Base-by-base conservation (phyloP, 1,284 basidiomycete species). In the Puccinia hordei region DNA sequence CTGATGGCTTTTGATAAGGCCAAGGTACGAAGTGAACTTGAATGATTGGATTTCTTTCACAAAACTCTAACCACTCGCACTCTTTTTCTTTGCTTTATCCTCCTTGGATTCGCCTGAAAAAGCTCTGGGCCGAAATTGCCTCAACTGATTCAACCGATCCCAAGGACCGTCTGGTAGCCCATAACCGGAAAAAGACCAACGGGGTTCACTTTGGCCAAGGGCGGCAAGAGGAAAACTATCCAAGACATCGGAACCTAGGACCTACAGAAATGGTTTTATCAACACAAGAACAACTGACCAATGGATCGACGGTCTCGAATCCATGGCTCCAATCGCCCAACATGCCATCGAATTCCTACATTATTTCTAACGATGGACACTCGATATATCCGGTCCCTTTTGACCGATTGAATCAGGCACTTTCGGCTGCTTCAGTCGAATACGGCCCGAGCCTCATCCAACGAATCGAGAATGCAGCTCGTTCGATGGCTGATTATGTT, bases 81-180 rank as follows among this genome's bases (percentile, higher is more conserved):
- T 46, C 49, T 53, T 1, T 71, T 33, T 59, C 19, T 41, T 59
- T n/a, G 17, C 46, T 71, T 41, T 35, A 15, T 30, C 51, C 13
- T n/a, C n/a, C n/a, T n/a, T n/a, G n/a, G n/a, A 4, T 41, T 66
- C 44, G 22, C 44, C 8, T 66, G 2, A 33, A 22, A 68, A 71
- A 79, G 76, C 35, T 79, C 12, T 79, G 76, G 76, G 76, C 76
- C 10, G 76, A 79, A 51, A 79, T 79, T 22, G 76, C 76, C 9
- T 68, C 46, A n/a, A 46, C 51, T 2, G 76, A 79, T 61, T 59
- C 76, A 13, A 79, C 76, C 17, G 76, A 79, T 63, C 76, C 76
- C 24, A 59, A 65, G n/a, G 66, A 79, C 44, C 66, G 76, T 1
- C 38, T 79, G 35, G 46, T 79, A 13, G 76, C 76, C 19, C 66